Evolutionary conservation across 192 early-diverging fungal species (phyloP).

Genomic region (Diversispora eburnea): DNA sequence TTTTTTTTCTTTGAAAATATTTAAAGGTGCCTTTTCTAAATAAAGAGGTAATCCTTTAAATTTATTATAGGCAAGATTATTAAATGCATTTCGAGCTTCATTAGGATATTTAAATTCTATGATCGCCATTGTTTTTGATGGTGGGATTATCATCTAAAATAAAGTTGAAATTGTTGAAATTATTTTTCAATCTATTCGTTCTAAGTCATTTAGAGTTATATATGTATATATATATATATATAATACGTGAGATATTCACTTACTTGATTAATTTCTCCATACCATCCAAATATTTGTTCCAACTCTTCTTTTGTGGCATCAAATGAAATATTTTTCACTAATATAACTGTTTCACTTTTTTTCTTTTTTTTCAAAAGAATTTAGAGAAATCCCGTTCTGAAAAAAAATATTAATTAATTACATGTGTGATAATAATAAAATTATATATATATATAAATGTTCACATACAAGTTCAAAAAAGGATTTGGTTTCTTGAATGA

Average conservation of each 20-base stretch:
- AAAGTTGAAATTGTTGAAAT: neutral
- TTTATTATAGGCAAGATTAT: constrained; percentile 83
- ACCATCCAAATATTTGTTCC: constrained; percentile 73
- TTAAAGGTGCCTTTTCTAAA: constrained; percentile 88
- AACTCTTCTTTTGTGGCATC: constrained; percentile 81
- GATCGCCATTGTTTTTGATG: constrained; percentile 88
- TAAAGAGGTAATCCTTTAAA: constrained; percentile 91
- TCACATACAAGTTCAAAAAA: constrained; percentile 67
- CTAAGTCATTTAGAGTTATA: neutral
- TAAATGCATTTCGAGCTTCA: constrained; percentile 88
- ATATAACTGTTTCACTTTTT: constrained; percentile 87
- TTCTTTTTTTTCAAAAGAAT: constrained; percentile 72
- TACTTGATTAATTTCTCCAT: constrained; percentile 87
- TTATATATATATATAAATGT: too few species aligned
- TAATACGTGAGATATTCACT: constrained; percentile 13
- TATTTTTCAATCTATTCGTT: constrained; percentile 8
- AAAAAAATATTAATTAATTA: neutral
- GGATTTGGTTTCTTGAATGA: constrained; percentile 91
- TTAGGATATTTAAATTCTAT: constrained; percentile 88
- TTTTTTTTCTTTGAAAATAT: constrained; percentile 63
- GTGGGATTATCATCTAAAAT: constrained; percentile 73
- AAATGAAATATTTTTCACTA: constrained; percentile 94
- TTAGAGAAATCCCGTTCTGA: constrained; percentile 72
- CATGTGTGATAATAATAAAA: too few species aligned
- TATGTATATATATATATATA: neutral